Percentiles rank a stretch among this genome's conserved stretches.
Evolutionary conservation across 1,284 basidiomycete species (phyloP).

Genomic region (Trametes versicolor): DNA sequence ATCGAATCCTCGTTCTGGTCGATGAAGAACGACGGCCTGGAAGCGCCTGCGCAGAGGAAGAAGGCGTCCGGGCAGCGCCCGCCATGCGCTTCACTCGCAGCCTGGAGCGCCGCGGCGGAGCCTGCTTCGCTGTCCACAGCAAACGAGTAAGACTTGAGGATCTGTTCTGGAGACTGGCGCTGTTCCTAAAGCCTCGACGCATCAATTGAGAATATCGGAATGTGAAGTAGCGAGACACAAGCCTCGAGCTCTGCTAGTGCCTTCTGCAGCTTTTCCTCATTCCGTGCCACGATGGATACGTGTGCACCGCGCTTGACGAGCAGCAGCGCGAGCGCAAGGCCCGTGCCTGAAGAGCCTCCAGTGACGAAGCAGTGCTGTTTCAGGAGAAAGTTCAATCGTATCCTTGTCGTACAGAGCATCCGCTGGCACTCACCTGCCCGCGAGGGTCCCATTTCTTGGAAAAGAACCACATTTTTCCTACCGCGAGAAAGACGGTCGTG

Average conservation of each 20-base stretch:
- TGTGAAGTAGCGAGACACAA: not conserved
- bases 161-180: conserved; percentile 63
- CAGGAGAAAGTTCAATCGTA: not conserved
- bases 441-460: conserved; percentile 44
- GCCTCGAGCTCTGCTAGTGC: conserved; percentile 76
- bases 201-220: not conserved
- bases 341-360: conserved; percentile 82
- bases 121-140: conserved; percentile 60
- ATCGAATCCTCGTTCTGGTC: conserved; percentile 71
- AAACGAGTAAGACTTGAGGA: conserved; percentile 68
- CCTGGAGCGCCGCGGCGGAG: conserved; percentile 66
- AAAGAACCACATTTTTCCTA: conserved; percentile 18
- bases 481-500: not conserved
- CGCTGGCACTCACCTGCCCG: conserved; percentile 36
- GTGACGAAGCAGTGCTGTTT: conserved; percentile 76
- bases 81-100: conserved; percentile 61
- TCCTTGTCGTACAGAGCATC: not conserved
- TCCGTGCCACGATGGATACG: conserved; percentile 84
- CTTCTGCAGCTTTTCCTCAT: conserved; percentile 65
- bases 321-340: conserved; percentile 75
- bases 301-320: conserved; percentile 79
- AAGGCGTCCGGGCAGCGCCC: conserved; percentile 74
- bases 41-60: conserved; percentile 73
- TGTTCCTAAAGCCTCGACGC: conserved; percentile 44
- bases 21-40: conserved; percentile 77